A percentile compares a stretch with the other conserved stretches of the same genome.
Evolutionary conservation across 345 rosid genomes (phyloP).

Genomic region (Euphorbia pulcherrima): DNA sequence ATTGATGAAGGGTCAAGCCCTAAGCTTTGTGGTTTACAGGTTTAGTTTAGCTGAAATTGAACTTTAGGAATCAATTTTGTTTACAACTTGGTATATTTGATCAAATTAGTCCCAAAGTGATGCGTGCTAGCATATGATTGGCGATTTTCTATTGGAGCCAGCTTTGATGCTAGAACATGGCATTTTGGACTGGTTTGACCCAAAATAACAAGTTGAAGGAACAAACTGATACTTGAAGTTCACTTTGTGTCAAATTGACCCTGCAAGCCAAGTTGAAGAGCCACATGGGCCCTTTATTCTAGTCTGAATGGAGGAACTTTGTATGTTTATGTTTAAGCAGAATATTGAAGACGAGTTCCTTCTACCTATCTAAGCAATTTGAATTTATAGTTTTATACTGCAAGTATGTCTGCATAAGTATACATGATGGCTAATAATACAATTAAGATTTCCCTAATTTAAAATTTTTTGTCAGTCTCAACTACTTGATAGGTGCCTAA

Average conservation of each 20-base stretch:
- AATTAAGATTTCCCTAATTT: background rate
- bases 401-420: background rate
- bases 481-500: background rate
- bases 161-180: background rate
- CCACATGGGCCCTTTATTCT: background rate
- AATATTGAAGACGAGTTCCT: too few species aligned
- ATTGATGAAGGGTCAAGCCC: background rate
- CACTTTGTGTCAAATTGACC: background rate
- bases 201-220: background rate
- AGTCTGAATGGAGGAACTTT: background rate
- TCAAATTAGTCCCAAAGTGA: background rate
- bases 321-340: background rate
- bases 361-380: background rate
- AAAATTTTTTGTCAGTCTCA: too few species aligned
- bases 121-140: background rate
- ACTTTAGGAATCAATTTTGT: background rate
- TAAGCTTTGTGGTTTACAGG: background rate
- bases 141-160: background rate
- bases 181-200: background rate
- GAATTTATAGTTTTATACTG: constrained; percentile 8
- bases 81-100: background rate
- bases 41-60: background rate
- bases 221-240: background rate
- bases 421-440: background rate
- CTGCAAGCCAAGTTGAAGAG: background rate